Conservation (phyloP, 208 protist species). For the Leishmania gerbilli region DNA sequence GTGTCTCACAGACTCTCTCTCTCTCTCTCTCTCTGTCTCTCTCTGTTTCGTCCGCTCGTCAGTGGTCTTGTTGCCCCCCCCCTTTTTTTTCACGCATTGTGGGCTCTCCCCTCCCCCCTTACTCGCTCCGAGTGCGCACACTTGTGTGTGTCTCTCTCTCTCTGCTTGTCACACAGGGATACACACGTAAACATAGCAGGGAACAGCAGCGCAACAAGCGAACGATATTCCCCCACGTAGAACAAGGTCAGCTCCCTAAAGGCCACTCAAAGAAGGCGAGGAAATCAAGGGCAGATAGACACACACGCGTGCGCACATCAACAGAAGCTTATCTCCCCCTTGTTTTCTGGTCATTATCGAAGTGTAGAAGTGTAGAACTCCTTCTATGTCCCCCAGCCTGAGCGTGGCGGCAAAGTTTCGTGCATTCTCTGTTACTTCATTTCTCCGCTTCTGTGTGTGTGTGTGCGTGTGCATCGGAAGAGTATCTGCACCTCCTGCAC, state of each 20-base stretch:
- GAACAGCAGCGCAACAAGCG: neutral
- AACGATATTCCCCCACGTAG: neutral
- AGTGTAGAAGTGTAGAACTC: neutral
- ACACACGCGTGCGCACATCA: neutral
- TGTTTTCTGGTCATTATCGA: neutral
- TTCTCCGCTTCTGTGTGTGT: neutral
- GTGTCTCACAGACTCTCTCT: neutral
- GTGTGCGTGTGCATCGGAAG: neutral
- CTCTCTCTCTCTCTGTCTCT: too few species aligned
- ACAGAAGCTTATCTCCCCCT: neutral
- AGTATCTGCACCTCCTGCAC: neutral
- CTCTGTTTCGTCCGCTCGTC: neutral
- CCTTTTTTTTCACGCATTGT: neutral
- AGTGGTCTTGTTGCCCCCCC: neutral
- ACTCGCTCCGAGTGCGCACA: neutral
- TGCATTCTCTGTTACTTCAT: neutral
- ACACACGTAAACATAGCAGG: neutral
- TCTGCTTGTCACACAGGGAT: conserved; percentile 2
- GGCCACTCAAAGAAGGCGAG: neutral
- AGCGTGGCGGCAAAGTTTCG: neutral
- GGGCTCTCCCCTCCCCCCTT: neutral
- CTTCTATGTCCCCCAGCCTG: neutral
- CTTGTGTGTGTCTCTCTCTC: neutral
- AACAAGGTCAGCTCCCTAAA: neutral
- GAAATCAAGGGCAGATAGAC: neutral